Evolutionary conservation across 1,284 basidiomycete genomes (phyloP), one percentile per base, ranked within the genome.

Genomic region (Ustilago nuda): DNA sequence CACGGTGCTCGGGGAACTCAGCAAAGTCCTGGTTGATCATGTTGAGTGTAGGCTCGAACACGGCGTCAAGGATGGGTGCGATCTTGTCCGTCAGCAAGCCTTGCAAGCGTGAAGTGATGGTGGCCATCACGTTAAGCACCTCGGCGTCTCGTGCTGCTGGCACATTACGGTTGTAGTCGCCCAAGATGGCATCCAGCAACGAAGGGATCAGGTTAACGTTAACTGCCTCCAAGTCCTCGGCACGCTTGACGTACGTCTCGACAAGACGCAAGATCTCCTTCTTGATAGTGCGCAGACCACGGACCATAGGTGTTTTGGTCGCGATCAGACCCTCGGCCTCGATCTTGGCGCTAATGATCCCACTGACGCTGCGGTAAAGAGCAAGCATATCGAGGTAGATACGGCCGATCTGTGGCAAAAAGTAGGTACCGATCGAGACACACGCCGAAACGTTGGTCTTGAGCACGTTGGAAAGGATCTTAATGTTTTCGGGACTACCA

Each of bases 1-100:
- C 92, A 68, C 97, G 93, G 86, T 99, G 96, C 86, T 99, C 97
- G 27, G 97, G 97, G 88, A 90, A 99, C 87, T 99, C 97, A 23
- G 95, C 89, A 83, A 99, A 97, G 88, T 99, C 97, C 69, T 97
- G 93, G 87, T 97, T 98, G 87, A 99, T 99, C 97, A 99, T 99
- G 83, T 92, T 92, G 72, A 99, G 88, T 4, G 97, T 99, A 48
- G 94, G 94, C 87, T 98, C 95, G 82, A 99, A 99, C 57, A 99
- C 94, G 17, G 96, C 95, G 82, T 99, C 97, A 43, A 99, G 89
- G 68, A 98, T 93, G 4, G 96, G 93, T 2, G 93, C 92, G n/a
- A 99, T 93, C 90, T 99, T 95, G 36, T 94, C 93, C 9, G 93
- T 96, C 60, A 99, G 89, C 61, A 84, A 65, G 7, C 62, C 60